phyloP scores from a whole-genome alignment of 2,329 filamentous ascomycete species.

The Periconia sp. region DNA sequence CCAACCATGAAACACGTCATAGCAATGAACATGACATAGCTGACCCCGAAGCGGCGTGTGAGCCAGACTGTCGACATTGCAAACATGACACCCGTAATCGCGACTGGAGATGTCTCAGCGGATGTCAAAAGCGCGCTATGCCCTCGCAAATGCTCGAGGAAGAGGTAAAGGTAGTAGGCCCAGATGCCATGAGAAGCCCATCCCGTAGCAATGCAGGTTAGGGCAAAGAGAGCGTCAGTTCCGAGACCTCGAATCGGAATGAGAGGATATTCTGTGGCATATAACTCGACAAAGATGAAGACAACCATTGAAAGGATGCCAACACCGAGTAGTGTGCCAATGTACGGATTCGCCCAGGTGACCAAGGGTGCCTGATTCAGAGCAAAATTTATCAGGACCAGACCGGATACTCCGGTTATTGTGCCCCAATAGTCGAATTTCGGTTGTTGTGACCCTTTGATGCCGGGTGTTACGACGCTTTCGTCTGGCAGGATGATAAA shows the following conservation, averaged over 20 bases:
- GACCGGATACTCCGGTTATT: slow-evolving; percentile 57
- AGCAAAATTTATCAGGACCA: slow-evolving; percentile 70
- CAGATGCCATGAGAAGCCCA: slow-evolving; percentile 41
- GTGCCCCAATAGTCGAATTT: slow-evolving; percentile 52
- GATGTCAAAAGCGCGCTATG: slow-evolving; percentile 30
- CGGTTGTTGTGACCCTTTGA: slow-evolving; percentile 13
- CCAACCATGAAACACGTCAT: slow-evolving; percentile 40
- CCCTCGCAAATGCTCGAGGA: slow-evolving; percentile 29
- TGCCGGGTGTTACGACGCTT: not conserved
- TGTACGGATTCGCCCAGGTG: slow-evolving; percentile 63
- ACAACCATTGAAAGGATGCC: slow-evolving; percentile 58
- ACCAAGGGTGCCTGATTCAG: slow-evolving; percentile 68
- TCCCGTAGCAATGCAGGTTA: slow-evolving; percentile 57
- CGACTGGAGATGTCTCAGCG: slow-evolving; percentile 30
- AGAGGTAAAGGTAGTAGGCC: slow-evolving; percentile 37
- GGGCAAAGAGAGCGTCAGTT: slow-evolving; percentile 60
- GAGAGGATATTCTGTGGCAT: slow-evolving; percentile 57
- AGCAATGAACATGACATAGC: slow-evolving; percentile 33
- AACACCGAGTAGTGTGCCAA: slow-evolving; percentile 62
- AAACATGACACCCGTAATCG: slow-evolving; percentile 32
- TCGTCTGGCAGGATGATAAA: slow-evolving; percentile 48
- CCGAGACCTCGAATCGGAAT: slow-evolving; percentile 61
- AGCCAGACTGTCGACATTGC: slow-evolving; percentile 34
- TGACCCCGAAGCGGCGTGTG: slow-evolving; percentile 24
- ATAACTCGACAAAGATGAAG: slow-evolving; percentile 61